Evolutionary conservation across 257 asterid species (phyloP), one percentile per base, ranked within the genome.

Genomic region (Cinchona pubescens): DNA sequence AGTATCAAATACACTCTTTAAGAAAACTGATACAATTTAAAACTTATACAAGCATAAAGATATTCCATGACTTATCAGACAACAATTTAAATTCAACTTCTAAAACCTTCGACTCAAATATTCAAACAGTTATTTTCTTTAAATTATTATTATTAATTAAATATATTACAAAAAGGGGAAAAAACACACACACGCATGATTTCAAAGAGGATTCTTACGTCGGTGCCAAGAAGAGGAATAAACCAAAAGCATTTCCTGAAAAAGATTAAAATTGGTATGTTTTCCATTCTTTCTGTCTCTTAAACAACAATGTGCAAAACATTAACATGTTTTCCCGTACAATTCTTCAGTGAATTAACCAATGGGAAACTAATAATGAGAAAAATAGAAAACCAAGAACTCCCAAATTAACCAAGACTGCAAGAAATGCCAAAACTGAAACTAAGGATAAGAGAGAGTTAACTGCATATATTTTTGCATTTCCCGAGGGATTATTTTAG

Each of bases 211-310:
- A 21, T 45, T 62, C 89, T 86, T 82, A 93, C 98, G 82, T 65
- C 38, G 98, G 98, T 15, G 98, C 85, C 82, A 93, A 75, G 90
- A 93, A 93, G 76, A 93, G 87, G 63, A 89, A 91, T 80, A 93
- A 83, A 16, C 94, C 98, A 70, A 88, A 83, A 60, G 86, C 88
- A 80, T 93, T 90, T 63, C 97, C 97, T 91, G 84, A 65, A n/a
- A 16, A 29, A 21, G 10, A 14, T 29, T 38, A 35, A 74, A 69
- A 49, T 35, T 29, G 55, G 2, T 29, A 35, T 6, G n/a, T n/a
- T n/a, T n/a, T n/a, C n/a, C n/a, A n/a, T n/a, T n/a, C n/a, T n/a
- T n/a, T n/a, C n/a, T n/a, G n/a, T n/a, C n/a, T n/a, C n/a, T n/a
- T n/a, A n/a, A n/a, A n/a, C n/a, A 3, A 72, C 79, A 69, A 78